These are phyloP conservation scores for Melanogaster broomeanus DNA, from an alignment of 768 basidiomycete species.

Conservation along the genomic window DNA sequence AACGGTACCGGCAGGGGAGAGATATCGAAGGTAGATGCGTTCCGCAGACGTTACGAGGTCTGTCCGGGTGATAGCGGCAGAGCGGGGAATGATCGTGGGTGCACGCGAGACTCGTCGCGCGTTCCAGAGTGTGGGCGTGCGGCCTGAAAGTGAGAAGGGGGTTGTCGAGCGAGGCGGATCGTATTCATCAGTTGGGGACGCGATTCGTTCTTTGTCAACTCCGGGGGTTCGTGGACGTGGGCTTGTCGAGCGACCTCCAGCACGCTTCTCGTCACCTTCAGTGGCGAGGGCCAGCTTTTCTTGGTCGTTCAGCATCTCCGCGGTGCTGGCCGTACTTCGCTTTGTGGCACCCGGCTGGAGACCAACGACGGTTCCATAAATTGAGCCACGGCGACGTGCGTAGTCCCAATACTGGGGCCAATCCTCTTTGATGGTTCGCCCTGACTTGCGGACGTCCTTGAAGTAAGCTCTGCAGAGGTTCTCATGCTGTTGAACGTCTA, in stretches of 20 bases:
- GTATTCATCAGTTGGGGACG: conserved; percentile 45
- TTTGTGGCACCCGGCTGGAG: conserved; percentile 63
- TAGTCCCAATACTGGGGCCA: conserved; percentile 99
- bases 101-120: conserved; percentile 80
- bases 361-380: conserved; percentile 89
- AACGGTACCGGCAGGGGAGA: conserved; percentile 76
- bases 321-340: conserved; percentile 82
- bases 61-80: conserved; percentile 83
- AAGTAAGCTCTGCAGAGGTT: conserved; percentile 98
- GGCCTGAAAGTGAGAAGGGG: conserved; percentile 75
- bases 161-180: conserved; percentile 69
- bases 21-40: conserved; percentile 93
- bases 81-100: conserved; percentile 92
- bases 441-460: conserved; percentile 96
- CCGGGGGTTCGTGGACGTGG: conserved; percentile 50
- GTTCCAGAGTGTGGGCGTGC: conserved; percentile 77
- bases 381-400: conserved; percentile 87
- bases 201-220: conserved; percentile 38
- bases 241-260: conserved; percentile 57
- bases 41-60: conserved; percentile 94
- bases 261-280: conserved; percentile 44
- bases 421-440: conserved; percentile 89
- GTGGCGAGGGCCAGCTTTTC: conserved; percentile 67
- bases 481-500: conserved; percentile 99
- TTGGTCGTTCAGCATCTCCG: conserved; percentile 65